phyloP scores from a whole-genome alignment of 805 yeast genomes.

The Tetrapisispora nanseiensis region DNA sequence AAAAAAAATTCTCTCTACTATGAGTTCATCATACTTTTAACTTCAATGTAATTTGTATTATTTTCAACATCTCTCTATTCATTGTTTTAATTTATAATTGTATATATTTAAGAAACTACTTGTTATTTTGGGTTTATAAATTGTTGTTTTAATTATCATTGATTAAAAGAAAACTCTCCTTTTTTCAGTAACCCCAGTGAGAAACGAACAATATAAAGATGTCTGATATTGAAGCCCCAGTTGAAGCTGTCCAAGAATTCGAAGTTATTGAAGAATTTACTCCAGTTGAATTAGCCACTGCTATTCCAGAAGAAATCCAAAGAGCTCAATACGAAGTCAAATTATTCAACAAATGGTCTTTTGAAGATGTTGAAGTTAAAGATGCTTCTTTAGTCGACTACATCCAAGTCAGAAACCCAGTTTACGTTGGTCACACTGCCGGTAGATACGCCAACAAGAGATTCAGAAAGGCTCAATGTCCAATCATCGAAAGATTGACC shows the following conservation, averaged over 20 bases:
- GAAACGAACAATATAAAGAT: slow-evolving; percentile 32
- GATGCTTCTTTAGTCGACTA: slow-evolving; percentile 97
- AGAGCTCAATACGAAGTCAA: slow-evolving; percentile 93
- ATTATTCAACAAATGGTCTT: slow-evolving; percentile 99
- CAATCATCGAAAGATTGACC: slow-evolving; percentile 97
- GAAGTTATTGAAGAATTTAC: slow-evolving; percentile 64
- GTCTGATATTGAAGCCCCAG: slow-evolving; percentile 79
- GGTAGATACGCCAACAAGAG: slow-evolving; percentile 99
- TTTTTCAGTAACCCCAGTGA: neutral
- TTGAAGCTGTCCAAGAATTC: slow-evolving; percentile 47
- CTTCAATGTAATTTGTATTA: too few relatives aligned
- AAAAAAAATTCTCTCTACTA: too few relatives aligned
- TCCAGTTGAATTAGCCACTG: slow-evolving; percentile 80
- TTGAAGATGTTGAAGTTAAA: slow-evolving; percentile 93
- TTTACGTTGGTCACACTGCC: slow-evolving; percentile 97
- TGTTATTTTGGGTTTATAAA: neutral
- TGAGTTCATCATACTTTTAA: too few relatives aligned
- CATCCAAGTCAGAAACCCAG: slow-evolving; percentile 96
- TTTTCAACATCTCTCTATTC: neutral
- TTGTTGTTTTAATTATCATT: too few relatives aligned
- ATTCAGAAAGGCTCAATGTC: slow-evolving; percentile 99
- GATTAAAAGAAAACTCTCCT: too few relatives aligned
- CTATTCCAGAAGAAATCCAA: slow-evolving; percentile 94
- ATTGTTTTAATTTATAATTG: neutral
- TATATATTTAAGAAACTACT: neutral